Evolutionary conservation across 257 asterid species (phyloP).

Genomic region (Lavandula angustifolia): DNA sequence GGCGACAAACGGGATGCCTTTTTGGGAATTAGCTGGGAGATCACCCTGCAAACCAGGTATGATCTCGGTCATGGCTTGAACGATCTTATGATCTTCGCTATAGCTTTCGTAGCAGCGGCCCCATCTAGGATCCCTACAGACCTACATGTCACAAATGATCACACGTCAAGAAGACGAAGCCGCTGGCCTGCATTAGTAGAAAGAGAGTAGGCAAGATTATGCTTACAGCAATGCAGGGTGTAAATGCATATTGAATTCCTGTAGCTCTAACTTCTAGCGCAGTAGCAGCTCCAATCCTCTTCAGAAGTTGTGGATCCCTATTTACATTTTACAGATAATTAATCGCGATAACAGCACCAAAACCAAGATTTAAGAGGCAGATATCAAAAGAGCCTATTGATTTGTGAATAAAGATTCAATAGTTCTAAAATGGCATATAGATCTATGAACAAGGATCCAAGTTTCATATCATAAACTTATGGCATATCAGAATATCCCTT

Average conservation of each 20-base stretch:
- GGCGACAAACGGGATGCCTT: conserved; percentile 68
- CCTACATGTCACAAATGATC: conserved; percentile 43
- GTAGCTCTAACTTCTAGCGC: conserved; percentile 83
- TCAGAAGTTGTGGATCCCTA: conserved; percentile 69
- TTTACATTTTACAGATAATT: conserved; percentile 5
- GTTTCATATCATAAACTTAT: no score
- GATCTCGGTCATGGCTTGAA: conserved; percentile 77
- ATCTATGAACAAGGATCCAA: not conserved
- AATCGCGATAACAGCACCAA: not conserved
- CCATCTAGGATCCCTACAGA: conserved; percentile 96
- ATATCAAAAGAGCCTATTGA: not conserved
- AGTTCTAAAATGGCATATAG: not conserved
- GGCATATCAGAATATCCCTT: no score
- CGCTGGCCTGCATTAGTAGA: not conserved
- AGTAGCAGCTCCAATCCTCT: conserved; percentile 79
- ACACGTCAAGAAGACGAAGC: conserved; percentile 8
- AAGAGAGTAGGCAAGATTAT: not conserved
- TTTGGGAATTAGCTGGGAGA: conserved; percentile 47
- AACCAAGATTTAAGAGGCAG: not conserved
- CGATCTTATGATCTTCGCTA: conserved; percentile 81
- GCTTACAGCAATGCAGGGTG: conserved; percentile 79
- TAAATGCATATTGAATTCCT: conserved; percentile 70
- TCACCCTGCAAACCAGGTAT: conserved; percentile 96
- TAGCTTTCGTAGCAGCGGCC: conserved; percentile 94
- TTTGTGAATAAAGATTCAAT: not conserved